A percentile compares a stretch with the other conserved stretches of the same genome.
These are phyloP conservation scores for Cenchrus americanus DNA, from an alignment of 176 grass and related monocot genomes.

Conservation along the genomic window DNA sequence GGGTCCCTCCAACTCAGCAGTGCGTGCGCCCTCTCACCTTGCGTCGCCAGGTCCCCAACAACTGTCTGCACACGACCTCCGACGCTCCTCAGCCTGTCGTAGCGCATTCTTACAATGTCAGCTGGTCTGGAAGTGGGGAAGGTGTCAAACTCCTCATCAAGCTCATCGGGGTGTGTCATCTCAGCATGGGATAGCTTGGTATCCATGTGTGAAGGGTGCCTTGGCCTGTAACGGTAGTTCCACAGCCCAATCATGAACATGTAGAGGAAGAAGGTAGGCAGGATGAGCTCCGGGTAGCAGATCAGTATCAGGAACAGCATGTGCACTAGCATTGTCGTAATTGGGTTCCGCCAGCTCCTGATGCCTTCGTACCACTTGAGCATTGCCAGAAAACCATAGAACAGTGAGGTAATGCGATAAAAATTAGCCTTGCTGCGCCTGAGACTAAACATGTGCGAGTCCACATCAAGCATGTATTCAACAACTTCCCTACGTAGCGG, in stretches of 20 bases:
- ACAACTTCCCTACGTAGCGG: conserved; percentile 79
- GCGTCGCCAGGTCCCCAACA: conserved; percentile 85
- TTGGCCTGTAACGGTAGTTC: conserved; percentile 82
- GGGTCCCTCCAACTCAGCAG: conserved; percentile 96
- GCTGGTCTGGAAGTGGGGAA: conserved; percentile 66
- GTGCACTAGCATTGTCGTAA: conserved; percentile 82
- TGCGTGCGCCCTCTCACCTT: conserved; percentile 80
- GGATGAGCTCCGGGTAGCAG: conserved; percentile 91
- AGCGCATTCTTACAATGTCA: conserved; percentile 77
- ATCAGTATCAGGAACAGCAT: conserved; percentile 89
- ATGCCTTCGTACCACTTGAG: conserved; percentile 80
- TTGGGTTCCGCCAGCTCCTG: conserved; percentile 84
- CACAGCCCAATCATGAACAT: conserved; percentile 90
- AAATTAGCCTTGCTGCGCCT: conserved; percentile 97
- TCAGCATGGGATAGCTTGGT: conserved; percentile 89
- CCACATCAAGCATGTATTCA: conserved; percentile 94
- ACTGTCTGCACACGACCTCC: conserved; percentile 80
- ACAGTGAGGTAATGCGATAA: conserved; percentile 73
- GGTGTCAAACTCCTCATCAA: conserved; percentile 94
- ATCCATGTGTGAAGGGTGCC: conserved; percentile 89
- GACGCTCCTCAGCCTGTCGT: conserved; percentile 88
- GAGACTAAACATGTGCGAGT: conserved; percentile 94
- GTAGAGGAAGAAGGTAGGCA: conserved; percentile 91
- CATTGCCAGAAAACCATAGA: conserved; percentile 58
- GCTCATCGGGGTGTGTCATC: conserved; percentile 72